Evolutionary conservation across 257 asterid species (phyloP), one percentile per base, ranked within the genome.

Genomic region (Hygrophila difformis): DNA sequence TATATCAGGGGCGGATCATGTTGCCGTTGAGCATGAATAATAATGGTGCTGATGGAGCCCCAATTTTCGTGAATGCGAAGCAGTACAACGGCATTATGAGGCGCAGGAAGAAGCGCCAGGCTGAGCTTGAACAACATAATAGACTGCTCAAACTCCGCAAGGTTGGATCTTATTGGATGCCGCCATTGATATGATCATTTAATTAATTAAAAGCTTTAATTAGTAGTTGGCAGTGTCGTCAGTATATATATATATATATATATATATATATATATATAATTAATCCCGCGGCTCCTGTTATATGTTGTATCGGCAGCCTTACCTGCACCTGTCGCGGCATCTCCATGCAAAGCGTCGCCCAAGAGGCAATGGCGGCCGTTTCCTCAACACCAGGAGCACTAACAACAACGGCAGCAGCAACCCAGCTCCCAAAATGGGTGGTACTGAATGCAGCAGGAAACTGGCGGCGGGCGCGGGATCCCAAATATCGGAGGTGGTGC

Each of bases 311-410:
- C 7, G 1, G 13, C 79, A 82, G 96, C 93, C 96, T 8, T 86
- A 60, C 60, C 47, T 74, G 76, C 96, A 82, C 69, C 64, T 59
- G 12, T 86, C 96, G n/a, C 94, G 96, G 39, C 96, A 86, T 64
- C 96, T 86, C 57, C 96, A 86, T 29, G 96, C 96, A 16, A 60
- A 65, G 93, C 83, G 96, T 21, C 79, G 96, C 4, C 93, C 93
- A 6, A 68, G 96, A 60, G 96, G 96, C 47, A 72, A 65, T 21
- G 94, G 96, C 0, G 96, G 96, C 10, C 88, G 96, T 31, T 86
- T 86, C 65, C 87, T 86, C 49, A 86, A 86, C 70, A 75, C 82
- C 4, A 81, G 67, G 59, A 44, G 48, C 5, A 2, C 49, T 13
- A 39, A 46, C 22, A n/a, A n/a, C n/a, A n/a, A 46, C 22, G 57